Evolutionary conservation across 306 rosid species (phyloP).

Genomic region (Cucurbita ficifolia): DNA sequence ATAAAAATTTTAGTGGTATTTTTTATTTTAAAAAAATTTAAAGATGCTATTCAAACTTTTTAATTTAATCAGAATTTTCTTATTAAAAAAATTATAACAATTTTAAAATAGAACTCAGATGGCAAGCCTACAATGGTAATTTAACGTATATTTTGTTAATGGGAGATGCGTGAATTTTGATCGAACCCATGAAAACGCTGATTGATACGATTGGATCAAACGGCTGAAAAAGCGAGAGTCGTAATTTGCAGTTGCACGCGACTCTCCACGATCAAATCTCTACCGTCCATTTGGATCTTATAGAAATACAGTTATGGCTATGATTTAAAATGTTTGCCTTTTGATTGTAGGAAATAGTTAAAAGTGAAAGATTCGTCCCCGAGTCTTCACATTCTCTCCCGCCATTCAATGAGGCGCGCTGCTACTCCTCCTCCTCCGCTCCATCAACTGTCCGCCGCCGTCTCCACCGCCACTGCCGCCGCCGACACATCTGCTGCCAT

Average conservation of each 20-base stretch:
- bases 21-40: no score
- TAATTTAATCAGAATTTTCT: no score
- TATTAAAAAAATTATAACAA: no score
- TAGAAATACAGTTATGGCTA: neutral
- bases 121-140: neutral
- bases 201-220: neutral
- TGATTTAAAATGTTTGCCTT: neutral
- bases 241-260: neutral
- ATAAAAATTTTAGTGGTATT: no score
- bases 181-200: neutral
- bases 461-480: constrained; percentile 17
- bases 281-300: neutral
- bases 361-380: neutral
- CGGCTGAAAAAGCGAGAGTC: neutral
- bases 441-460: constrained; percentile 23
- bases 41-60: no score
- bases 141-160: no score
- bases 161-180: neutral
- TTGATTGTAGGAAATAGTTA: neutral
- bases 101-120: no score
- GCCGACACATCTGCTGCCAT: constrained; percentile 17
- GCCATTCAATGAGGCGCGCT: constrained; percentile 39
- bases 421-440: constrained; percentile 25
- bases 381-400: neutral
- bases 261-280: neutral